Conservation (phyloP, 139 green algal genomes). For the Chlamydomonas schloesseri region DNA sequence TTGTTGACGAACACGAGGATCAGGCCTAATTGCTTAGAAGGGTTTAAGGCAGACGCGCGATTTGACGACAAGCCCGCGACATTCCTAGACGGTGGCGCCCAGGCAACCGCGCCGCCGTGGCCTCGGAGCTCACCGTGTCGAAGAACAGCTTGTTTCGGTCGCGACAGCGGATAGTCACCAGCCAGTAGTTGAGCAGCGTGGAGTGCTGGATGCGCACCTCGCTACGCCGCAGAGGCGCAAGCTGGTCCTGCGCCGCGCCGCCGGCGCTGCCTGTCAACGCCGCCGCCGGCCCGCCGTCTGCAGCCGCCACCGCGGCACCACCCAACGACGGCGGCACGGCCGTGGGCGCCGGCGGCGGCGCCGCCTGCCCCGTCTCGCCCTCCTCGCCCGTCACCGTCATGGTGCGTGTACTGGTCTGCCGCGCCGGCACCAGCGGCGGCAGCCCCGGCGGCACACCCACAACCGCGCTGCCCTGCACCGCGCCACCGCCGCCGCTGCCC, state of each 20-base stretch:
- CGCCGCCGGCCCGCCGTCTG: not conserved
- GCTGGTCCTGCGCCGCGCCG: slow-evolving; percentile 5
- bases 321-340: not conserved
- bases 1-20: too few species aligned
- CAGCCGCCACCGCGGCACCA: not conserved
- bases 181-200: slow-evolving; percentile 82
- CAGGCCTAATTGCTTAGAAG: too few species aligned
- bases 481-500: not conserved
- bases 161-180: slow-evolving; percentile 86
- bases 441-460: not conserved
- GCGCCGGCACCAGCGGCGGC: not conserved
- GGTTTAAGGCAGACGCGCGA: too few species aligned
- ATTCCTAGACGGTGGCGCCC: too few species aligned
- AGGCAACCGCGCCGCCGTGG: too few species aligned
- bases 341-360: slow-evolving; percentile 17
- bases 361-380: not conserved
- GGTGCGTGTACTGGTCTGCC: not conserved
- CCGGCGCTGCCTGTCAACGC: not conserved
- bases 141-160: slow-evolving; percentile 94
- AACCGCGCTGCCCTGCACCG: not conserved
- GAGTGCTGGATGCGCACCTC: slow-evolving; percentile 78
- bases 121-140: slow-evolving; percentile 92
- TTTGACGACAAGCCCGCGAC: too few species aligned
- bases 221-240: slow-evolving; percentile 45
- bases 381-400: slow-evolving; percentile 35